These are phyloP conservation scores for Rhododendron ovatum DNA, from an alignment of 148 eudicot genomes.

Conservation along the genomic window DNA sequence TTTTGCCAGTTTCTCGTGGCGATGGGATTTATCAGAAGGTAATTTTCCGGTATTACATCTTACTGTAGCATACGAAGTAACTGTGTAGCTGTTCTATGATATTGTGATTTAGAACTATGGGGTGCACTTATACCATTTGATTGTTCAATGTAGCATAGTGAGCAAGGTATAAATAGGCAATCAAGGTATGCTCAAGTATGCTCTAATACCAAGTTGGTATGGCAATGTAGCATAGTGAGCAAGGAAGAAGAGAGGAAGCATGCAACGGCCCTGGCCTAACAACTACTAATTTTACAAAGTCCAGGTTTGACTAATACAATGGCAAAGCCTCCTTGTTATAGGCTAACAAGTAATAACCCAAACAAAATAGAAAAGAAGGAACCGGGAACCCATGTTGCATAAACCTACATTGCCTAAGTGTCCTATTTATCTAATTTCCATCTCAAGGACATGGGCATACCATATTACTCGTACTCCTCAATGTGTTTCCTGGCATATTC, in stretches of 20 bases:
- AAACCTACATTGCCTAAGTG: not conserved
- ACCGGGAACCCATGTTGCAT: not conserved
- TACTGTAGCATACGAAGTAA: not conserved
- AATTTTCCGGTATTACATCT: not conserved
- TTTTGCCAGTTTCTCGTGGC: slow-evolving; percentile 87
- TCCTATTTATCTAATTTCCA: not conserved
- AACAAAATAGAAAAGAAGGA: not conserved
- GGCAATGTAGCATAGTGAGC: not conserved
- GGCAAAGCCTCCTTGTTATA: not conserved
- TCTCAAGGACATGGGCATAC: not conserved
- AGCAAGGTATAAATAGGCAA: not conserved
- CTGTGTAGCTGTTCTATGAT: not conserved
- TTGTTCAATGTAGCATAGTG: not conserved
- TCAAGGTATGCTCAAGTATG: not conserved
- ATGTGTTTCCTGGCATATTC: not conserved
- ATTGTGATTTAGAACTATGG: not conserved
- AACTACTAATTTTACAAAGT: not conserved
- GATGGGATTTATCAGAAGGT: slow-evolving; percentile 97
- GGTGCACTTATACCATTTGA: not conserved
- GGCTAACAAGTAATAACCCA: not conserved
- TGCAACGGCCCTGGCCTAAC: not conserved
- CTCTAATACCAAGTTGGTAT: not conserved
- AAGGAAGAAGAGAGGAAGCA: not conserved
- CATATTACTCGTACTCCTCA: not conserved
- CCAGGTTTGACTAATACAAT: not conserved